A percentile compares a stretch with the other conserved stretches of the same genome.
Conservation (phyloP, 495 filamentous ascomycete species). For the Baudoinia panamericana region DNA sequence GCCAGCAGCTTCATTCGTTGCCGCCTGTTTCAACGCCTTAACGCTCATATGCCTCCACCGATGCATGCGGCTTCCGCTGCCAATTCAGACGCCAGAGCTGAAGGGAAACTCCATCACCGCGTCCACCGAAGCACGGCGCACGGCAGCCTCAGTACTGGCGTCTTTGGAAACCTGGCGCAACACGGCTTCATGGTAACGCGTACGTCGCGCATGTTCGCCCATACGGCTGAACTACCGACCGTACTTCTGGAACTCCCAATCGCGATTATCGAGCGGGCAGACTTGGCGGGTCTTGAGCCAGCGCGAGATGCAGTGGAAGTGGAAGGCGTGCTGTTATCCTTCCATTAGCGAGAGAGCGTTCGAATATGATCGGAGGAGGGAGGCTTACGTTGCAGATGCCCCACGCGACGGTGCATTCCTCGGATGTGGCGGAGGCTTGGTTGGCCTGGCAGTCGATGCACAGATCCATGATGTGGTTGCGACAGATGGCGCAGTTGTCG, state of each 20-base stretch:
- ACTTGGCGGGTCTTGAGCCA: slow-evolving; percentile 99
- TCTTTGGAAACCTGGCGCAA: no score
- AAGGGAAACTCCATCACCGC: no score
- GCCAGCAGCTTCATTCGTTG: no score
- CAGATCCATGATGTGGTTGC: slow-evolving; percentile 99
- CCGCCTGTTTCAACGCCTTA: no score
- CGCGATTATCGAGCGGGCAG: slow-evolving; percentile 92
- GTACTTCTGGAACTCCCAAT: slow-evolving; percentile 99
- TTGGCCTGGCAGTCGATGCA: slow-evolving; percentile 99
- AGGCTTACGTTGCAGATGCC: slow-evolving; percentile 89
- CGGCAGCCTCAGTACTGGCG: no score
- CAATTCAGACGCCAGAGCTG: no score
- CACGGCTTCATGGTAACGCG: no score
- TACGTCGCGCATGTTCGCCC: no score
- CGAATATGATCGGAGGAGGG: not conserved
- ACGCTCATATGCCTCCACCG: no score
- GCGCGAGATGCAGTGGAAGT: slow-evolving; percentile 99
- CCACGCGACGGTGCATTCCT: slow-evolving; percentile 98
- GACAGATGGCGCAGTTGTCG: slow-evolving; percentile 98
- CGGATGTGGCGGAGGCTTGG: slow-evolving; percentile 89
- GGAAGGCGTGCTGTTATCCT: slow-evolving; percentile 89
- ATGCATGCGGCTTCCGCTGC: no score
- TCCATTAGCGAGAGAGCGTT: no score
- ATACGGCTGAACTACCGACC: slow-evolving; percentile 57
- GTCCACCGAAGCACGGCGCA: no score